phyloP scores from a whole-genome alignment of 345 rosid species.

The Ceriops decandra region DNA sequence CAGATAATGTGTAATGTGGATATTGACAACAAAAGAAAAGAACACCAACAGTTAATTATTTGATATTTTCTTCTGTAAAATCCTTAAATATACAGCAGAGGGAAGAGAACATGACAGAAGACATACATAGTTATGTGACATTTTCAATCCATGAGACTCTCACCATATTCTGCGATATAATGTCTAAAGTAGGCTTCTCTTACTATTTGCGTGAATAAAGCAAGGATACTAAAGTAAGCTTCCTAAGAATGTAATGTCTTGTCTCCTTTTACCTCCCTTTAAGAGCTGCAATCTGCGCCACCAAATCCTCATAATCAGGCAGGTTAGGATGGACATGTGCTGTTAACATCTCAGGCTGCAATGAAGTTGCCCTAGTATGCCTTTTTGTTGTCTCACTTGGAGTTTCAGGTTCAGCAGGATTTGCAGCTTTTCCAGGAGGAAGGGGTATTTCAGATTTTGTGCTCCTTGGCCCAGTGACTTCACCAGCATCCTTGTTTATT shows the following conservation, averaged over 20 bases:
- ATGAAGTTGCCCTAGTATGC: conserved; percentile 34
- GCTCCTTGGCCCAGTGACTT: not conserved
- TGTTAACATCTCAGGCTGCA: conserved; percentile 23
- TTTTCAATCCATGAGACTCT: too few species aligned
- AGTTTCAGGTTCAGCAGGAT: conserved; percentile 13
- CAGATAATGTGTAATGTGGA: too few species aligned
- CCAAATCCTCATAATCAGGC: conserved; percentile 55
- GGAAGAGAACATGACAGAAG: too few species aligned
- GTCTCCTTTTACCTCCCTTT: conserved; percentile 18
- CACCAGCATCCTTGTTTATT: conserved; percentile 10
- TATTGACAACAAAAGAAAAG: too few species aligned
- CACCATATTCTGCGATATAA: too few species aligned
- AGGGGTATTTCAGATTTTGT: conserved; percentile 24
- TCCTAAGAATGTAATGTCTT: not conserved
- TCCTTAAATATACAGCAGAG: too few species aligned
- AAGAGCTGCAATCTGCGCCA: conserved; percentile 44
- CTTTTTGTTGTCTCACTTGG: conserved; percentile 2
- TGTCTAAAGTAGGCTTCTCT: too few species aligned
- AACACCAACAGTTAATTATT: too few species aligned
- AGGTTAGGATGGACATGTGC: conserved; percentile 52
- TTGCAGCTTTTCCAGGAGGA: conserved; percentile 23
- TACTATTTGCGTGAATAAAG: too few species aligned
- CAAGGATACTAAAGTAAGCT: not conserved
- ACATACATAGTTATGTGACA: too few species aligned
- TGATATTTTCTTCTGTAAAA: too few species aligned